A percentile compares a stretch with the other conserved stretches of the same genome.
Evolutionary conservation across 495 filamentous ascomycete species (phyloP).

Genomic region (Lasiosphaeriaceae sp.): DNA sequence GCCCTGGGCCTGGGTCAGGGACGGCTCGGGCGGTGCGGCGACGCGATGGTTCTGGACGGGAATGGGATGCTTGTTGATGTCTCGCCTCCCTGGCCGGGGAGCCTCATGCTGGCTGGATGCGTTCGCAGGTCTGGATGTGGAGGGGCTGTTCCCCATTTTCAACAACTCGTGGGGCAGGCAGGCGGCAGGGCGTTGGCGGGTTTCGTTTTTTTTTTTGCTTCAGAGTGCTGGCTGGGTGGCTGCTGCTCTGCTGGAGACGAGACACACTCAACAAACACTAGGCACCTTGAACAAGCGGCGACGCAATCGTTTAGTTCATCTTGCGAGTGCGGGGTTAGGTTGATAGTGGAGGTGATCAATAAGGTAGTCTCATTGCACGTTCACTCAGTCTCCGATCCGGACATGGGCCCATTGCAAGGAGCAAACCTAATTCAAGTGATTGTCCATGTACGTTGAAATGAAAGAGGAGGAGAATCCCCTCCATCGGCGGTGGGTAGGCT

Average conservation of each 20-base stretch:
- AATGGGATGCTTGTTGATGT: constrained; percentile 24
- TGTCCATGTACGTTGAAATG: not conserved
- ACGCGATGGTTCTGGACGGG: constrained; percentile 35
- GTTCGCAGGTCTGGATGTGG: constrained; percentile 24
- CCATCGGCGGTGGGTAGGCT: not conserved
- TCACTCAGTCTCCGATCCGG: not conserved
- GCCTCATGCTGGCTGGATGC: constrained; percentile 21
- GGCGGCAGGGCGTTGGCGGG: not conserved
- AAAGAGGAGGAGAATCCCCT: not conserved
- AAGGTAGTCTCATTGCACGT: not conserved
- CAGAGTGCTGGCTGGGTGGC: not conserved
- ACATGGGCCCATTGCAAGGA: not conserved
- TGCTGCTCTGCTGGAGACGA: too few relatives aligned
- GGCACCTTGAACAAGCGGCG: not conserved
- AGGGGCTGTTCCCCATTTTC: constrained; percentile 38
- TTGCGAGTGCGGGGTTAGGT: not conserved
- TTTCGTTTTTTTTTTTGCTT: not conserved
- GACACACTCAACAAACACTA: not conserved
- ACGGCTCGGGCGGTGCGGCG: constrained; percentile 51
- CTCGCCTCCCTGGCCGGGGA: constrained; percentile 26
- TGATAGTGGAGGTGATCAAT: not conserved
- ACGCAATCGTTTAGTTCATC: not conserved
- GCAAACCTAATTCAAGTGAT: not conserved
- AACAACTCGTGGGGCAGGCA: not conserved
- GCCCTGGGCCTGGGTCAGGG: constrained; percentile 51